Evolutionary conservation across 139 green algal species (phyloP), one percentile per base, ranked within the genome.

Genomic region (Closterium sp.): DNA sequence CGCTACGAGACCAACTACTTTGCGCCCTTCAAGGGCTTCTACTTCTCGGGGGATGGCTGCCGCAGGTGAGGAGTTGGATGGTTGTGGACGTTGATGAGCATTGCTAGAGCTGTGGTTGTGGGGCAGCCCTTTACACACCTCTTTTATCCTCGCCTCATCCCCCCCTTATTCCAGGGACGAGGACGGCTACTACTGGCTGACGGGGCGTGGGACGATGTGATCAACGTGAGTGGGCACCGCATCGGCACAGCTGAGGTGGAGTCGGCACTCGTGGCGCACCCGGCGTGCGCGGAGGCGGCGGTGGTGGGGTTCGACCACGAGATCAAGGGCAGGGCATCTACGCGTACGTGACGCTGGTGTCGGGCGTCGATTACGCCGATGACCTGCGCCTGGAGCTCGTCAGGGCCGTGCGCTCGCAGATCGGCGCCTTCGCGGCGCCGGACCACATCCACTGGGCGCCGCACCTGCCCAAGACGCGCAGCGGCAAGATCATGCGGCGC

Each of bases 1-100:
- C 95, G 98, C 81, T 99, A 97, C 89, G 97, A 99, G 96, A 85
- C 93, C 43, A 97, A 96, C 84, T 99, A 99, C 96, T 99, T 99
- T 93, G 90, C 89, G 21, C 93, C 95, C 31, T 98, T 97, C 95
- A 96, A 96, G 94, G 96, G 95, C 23, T 97, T 96, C 95, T 98
- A 97, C 95, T 97, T 98, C 94, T 94, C 96, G 0, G 96, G 96
- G 0, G 96, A 98, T 90, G 96, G 96, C 94, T 96, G 30, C 87
- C 28, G 90, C 1, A 91, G 90, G 90, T 93, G 28, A 34, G 83
- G 7, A 2, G 83, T 32, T 12, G n/a, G 64, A n/a, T n/a, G n/a
- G n/a, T n/a, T n/a, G n/a, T n/a, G n/a, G n/a, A n/a, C n/a, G n/a
- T n/a, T n/a, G n/a, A n/a, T n/a, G n/a, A n/a, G n/a, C n/a, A n/a